These are phyloP conservation scores for Fusarium guadeloupense DNA, from an alignment of 2,329 filamentous ascomycete species.

Conservation along the genomic window DNA sequence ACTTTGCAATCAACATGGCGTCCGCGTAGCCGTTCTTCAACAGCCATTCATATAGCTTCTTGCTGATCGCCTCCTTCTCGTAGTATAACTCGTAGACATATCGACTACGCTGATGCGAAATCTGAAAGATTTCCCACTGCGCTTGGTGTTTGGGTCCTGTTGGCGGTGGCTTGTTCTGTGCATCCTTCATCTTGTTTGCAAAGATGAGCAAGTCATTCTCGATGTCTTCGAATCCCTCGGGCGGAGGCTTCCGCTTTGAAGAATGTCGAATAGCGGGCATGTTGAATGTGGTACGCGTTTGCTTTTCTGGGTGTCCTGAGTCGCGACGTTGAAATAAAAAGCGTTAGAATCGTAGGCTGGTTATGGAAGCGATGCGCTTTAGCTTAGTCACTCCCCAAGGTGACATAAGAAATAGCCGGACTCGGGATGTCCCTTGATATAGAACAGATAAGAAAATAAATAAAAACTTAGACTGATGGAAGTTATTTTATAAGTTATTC, in stretches of 20 bases:
- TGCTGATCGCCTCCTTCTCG: constrained; percentile 94
- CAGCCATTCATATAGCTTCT: constrained; percentile 92
- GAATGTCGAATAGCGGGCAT: constrained; percentile 84
- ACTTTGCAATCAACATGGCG: constrained; percentile 95
- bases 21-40: constrained; percentile 97
- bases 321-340: constrained; percentile 4
- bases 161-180: constrained; percentile 86
- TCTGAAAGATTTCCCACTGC: constrained; percentile 97
- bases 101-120: constrained; percentile 87
- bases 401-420: too few relatives aligned
- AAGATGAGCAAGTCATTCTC: constrained; percentile 88
- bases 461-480: too few relatives aligned
- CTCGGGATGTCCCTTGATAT: too few relatives aligned
- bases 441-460: too few relatives aligned
- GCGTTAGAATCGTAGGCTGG: constrained; percentile 5
- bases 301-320: background rate
- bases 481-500: too few relatives aligned
- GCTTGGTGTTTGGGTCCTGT: constrained; percentile 87
- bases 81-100: constrained; percentile 99
- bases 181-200: constrained; percentile 92
- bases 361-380: background rate
- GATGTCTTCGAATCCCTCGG: constrained; percentile 87
- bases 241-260: constrained; percentile 82
- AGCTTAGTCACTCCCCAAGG: background rate
- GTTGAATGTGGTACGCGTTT: background rate